These are phyloP conservation scores for Hexamita inflata DNA, from an alignment of 208 protist species.

Conservation along the genomic window DNA sequence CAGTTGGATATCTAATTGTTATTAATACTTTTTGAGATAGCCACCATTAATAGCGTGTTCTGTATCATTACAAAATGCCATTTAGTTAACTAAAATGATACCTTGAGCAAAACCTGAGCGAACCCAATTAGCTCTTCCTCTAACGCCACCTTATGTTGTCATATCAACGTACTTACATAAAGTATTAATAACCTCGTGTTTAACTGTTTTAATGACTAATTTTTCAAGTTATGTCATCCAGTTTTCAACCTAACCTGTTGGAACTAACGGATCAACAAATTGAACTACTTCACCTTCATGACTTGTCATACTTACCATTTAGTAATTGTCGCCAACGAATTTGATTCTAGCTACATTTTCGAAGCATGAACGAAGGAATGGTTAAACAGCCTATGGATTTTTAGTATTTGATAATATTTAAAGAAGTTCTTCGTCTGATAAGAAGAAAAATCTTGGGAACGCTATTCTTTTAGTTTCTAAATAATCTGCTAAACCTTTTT, in stretches of 20 bases:
- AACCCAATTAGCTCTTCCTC: conserved; percentile 52
- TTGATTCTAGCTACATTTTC: conserved; percentile 64
- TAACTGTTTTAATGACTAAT: conserved; percentile 75
- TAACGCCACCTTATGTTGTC: not conserved
- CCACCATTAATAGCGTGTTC: conserved; percentile 56
- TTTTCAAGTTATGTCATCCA: conserved; percentile 82
- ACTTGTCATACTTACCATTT: conserved; percentile 78
- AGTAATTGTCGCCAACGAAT: conserved; percentile 53
- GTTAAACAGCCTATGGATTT: conserved; percentile 75
- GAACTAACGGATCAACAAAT: conserved; percentile 68
- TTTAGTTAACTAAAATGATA: conserved; percentile 67
- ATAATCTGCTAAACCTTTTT: conserved; percentile 81
- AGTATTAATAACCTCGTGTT: conserved; percentile 61
- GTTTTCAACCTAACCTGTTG: conserved; percentile 79
- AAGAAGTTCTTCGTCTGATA: conserved; percentile 83
- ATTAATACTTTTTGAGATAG: conserved; percentile 13
- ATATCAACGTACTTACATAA: conserved; percentile 53
- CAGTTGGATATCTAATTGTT: conserved; percentile 40
- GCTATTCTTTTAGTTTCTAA: conserved; percentile 77
- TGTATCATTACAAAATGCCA: conserved; percentile 78
- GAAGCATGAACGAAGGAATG: conserved; percentile 80
- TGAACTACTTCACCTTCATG: conserved; percentile 76
- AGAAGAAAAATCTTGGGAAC: conserved; percentile 93
- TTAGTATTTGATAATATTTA: conserved; percentile 77
- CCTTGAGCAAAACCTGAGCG: conserved; percentile 44